Evolutionary conservation across 2,329 filamentous ascomycete genomes (phyloP), one percentile per base, ranked within the genome.

Genomic region (Clathrospora elynae): DNA sequence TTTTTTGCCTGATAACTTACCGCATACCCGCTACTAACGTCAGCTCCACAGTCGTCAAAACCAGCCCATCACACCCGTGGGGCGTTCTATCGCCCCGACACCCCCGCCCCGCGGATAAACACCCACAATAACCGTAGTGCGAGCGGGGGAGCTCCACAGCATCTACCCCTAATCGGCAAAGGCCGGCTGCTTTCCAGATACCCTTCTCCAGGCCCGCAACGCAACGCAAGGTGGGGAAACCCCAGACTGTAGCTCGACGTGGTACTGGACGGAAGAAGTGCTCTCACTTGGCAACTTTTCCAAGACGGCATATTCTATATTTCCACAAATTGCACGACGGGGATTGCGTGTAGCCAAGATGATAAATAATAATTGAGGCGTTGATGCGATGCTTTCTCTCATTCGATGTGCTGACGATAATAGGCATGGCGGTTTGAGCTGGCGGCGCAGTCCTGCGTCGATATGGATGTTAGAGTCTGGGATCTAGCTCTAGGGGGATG

Each of bases 271-370:
- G 23, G 35, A 57, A 44, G 23, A 51, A 45, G 23, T 35, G 25
- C 6, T 2, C 25, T 12, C 17, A n/a, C 57, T 60, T 57, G 57
- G 57, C 56, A 24, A 13, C n/a, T n/a, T n/a, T 40, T 35, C 51
- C 53, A 54, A 56, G 53, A 56, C 53, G 53, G 47, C 44, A 19
- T 31, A 38, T 42, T 14, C n/a, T n/a, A 46, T 28, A 30, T 30
- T 28, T 46, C 53, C 53, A 57, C 53, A 41, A 57, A 53, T 57
- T 39, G 28, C 35, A 38, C 26, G 28, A 25, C 16, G 12, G 12
- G 22, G 11, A 28, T 22, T 37, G 25, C 34, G 47, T 51, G 42
- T 22, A 20, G 53, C 47, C 45, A 49, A 48, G 35, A 17, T 18
- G n/a, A 12, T 8, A 25, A n/a, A 38, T 29, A 38, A 41, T 39